Evolutionary conservation across 495 filamentous ascomycete genomes (phyloP).

Genomic region (Oleoguttula mirabilis): DNA sequence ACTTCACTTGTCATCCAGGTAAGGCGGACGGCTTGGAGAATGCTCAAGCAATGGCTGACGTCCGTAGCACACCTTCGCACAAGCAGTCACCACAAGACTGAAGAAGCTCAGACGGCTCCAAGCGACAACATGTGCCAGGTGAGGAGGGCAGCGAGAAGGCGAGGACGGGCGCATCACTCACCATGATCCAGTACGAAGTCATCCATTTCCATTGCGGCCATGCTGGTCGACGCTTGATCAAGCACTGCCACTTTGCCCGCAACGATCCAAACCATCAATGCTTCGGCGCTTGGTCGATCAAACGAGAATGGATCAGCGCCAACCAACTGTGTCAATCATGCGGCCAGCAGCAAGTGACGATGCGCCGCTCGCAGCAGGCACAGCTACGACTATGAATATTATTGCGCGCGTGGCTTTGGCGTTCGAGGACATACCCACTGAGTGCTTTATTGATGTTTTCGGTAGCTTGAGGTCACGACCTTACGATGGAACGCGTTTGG

Average conservation of each 20-base stretch:
- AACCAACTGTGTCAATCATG: slow-evolving; percentile 38
- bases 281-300: slow-evolving; percentile 42
- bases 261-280: slow-evolving; percentile 54
- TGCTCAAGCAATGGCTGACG: no score
- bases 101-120: no score
- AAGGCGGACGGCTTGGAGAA: no score
- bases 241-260: slow-evolving; percentile 58
- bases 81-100: no score
- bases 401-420: not conserved
- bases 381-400: no score
- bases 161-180: no score
- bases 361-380: slow-evolving; percentile 8
- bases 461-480: no score
- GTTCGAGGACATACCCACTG: slow-evolving; percentile 12
- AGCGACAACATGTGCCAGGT: slow-evolving; percentile 18
- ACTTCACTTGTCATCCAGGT: no score
- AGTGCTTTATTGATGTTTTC: slow-evolving; percentile 3
- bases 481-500: no score
- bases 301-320: slow-evolving; percentile 40
- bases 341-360: slow-evolving; percentile 7
- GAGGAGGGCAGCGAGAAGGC: no score
- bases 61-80: no score
- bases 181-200: slow-evolving; percentile 42
- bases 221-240: slow-evolving; percentile 40
- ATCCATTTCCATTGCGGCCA: slow-evolving; percentile 51